Percentiles rank a stretch among this genome's conserved stretches.
phyloP scores from a whole-genome alignment of 2,329 filamentous ascomycete genomes.

The Claviceps sorghi region DNA sequence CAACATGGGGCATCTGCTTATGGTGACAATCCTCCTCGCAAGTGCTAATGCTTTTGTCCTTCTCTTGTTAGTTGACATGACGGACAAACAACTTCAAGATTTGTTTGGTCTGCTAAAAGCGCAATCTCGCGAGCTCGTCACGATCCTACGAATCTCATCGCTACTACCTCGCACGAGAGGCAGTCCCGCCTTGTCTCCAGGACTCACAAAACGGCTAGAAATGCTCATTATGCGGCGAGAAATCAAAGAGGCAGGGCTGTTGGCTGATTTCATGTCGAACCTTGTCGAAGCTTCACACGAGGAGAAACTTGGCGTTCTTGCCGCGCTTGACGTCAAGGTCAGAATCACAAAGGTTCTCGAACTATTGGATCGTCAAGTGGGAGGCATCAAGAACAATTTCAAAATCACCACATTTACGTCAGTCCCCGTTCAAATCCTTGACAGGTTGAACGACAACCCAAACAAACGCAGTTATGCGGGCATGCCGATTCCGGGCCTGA shows the following conservation, averaged over 20 bases:
- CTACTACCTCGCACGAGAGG: constrained; percentile 58
- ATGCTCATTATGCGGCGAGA: constrained; percentile 75
- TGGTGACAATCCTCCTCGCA: neutral
- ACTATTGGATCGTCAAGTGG: constrained; percentile 68
- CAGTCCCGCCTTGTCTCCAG: constrained; percentile 55
- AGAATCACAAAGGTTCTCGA: constrained; percentile 72
- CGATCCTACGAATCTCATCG: constrained; percentile 69
- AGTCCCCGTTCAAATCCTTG: constrained; percentile 46
- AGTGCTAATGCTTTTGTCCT: neutral
- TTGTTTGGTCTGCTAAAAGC: constrained; percentile 71
- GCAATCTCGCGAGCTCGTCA: constrained; percentile 72
- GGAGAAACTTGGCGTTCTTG: constrained; percentile 77
- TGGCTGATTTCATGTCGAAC: constrained; percentile 96
- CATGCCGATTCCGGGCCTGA: constrained; percentile 26
- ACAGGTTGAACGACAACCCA: constrained; percentile 31
- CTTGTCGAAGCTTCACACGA: constrained; percentile 76
- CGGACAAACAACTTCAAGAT: constrained; percentile 49
- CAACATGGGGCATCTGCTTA: neutral
- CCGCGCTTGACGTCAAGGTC: constrained; percentile 64
- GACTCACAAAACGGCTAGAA: constrained; percentile 77
- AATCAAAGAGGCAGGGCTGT: constrained; percentile 62
- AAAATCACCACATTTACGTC: constrained; percentile 68
- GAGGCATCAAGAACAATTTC: constrained; percentile 71
- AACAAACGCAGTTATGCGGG: constrained; percentile 17
- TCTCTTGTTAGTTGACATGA: constrained; percentile 13